Base-by-base conservation (phyloP, 2,329 filamentous ascomycete genomes). In the Volutella citrinella region DNA sequence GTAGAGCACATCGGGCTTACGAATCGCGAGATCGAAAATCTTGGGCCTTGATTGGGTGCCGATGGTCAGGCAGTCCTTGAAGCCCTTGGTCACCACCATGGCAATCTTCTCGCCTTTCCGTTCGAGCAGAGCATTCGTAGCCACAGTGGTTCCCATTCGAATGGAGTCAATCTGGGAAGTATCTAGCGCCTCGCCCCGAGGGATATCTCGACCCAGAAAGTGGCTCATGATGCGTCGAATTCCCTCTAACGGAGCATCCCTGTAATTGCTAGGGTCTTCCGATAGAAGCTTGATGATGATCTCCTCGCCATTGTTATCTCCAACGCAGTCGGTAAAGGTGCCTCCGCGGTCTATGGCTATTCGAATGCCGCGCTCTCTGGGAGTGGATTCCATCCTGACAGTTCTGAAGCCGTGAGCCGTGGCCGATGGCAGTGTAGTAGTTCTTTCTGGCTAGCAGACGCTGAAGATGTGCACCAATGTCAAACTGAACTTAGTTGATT, bases 81-180 rank as follows among this genome's bases (percentile, higher is more conserved):
- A 95, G 0, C 90, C 90, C 47, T 81, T 82, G 2, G 87, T 95
- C 10, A 94, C 87, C 2, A 95, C 79, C 61, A 96, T 75, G 11
- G 87, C 89, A 55, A 93, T 91, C 49, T 79, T 80, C 65, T 95
- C 89, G 29, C 90, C 90, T 61, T 95, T 95, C 38, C 90, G 73
- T 62, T 96, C 90, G 3, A 96, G 72, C 36, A 96, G 65, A 0
- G 90, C 90, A 60, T 96, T 96, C 1, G 90, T 96, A 9, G 90
- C 90, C 10, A 96, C 89, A 0, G 90, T 96, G 2, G 90, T 96
- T 27, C 90, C 90, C 90, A 96, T 96, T 29, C 90, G 83, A 57
- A 96, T 95, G 35, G 85, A 89, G 49, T 93, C 87, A 49, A 96
- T 94, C 54, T 81, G 67, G 13, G 80, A 78, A 2, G 89, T 95